phyloP scores from a whole-genome alignment of 1,284 basidiomycete genomes.

The Cystobasidium sp. region DNA sequence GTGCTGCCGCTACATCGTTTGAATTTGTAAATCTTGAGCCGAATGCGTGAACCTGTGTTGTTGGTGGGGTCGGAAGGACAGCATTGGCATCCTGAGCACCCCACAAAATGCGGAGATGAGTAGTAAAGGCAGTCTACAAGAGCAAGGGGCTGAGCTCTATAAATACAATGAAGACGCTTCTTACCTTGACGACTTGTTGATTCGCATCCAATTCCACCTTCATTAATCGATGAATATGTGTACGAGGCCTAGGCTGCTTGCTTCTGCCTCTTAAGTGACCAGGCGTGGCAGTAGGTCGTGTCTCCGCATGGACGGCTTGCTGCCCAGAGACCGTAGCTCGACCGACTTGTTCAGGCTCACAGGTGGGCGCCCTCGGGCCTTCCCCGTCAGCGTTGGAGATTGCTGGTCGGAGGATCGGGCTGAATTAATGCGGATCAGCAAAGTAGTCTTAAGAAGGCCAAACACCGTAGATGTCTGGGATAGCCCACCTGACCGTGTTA shows the following conservation, averaged over 20 bases:
- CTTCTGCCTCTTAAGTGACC: conserved; percentile 9
- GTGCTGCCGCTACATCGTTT: conserved; percentile 14
- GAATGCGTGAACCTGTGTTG: background rate
- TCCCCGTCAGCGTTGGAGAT: conserved; percentile 11
- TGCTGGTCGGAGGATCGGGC: conserved; percentile 14
- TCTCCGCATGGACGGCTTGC: conserved; percentile 15
- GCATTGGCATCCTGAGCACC: conserved; percentile 24
- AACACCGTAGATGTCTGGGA: conserved; percentile 1
- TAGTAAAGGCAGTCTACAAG: conserved; percentile 17
- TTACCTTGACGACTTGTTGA: conserved; percentile 18
- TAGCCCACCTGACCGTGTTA: conserved; percentile 18
- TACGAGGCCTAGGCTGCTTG: conserved; percentile 11
- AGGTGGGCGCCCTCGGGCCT: background rate
- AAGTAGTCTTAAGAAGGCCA: conserved; percentile 14
- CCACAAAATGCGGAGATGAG: conserved; percentile 15
- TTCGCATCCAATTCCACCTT: conserved; percentile 22
- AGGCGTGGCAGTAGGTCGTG: conserved; percentile 4
- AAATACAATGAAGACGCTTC: background rate
- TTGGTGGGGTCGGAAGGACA: conserved; percentile 11
- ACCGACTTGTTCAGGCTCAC: conserved; percentile 14
- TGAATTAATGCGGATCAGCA: conserved; percentile 15
- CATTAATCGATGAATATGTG: conserved; percentile 21
- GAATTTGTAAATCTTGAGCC: conserved; percentile 13
- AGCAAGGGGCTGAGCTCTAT: background rate
- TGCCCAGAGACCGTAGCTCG: conserved; percentile 11